Percentiles rank a stretch among this genome's conserved stretches.
Conservation (phyloP, 805 yeast species). For the Naumovozyma castellii region DNA sequence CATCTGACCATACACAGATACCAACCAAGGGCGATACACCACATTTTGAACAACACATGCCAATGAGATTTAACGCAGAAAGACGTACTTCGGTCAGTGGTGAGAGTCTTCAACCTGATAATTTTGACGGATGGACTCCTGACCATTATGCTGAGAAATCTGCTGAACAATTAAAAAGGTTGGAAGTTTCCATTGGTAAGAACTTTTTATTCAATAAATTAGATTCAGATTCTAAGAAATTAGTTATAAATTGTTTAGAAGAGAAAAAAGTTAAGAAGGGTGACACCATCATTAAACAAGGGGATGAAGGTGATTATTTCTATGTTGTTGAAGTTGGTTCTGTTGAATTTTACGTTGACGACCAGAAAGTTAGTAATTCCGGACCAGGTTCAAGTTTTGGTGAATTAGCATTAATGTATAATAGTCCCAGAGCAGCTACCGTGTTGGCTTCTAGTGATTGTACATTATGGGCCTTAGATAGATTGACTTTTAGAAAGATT, state of each 20-base stretch:
- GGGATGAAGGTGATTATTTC: constrained; percentile 21
- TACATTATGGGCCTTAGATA: constrained; percentile 85
- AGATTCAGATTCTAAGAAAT: constrained; percentile 64
- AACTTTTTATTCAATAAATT: constrained; percentile 80
- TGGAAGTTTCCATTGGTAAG: constrained; percentile 61
- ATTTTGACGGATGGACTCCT: constrained; percentile 71
- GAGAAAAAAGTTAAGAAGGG: constrained; percentile 55
- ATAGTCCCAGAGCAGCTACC: constrained; percentile 96
- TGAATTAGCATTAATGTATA: constrained; percentile 94
- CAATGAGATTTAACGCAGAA: constrained; percentile 54
- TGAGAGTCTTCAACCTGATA: constrained; percentile 72
- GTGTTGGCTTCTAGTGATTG: constrained; percentile 64
- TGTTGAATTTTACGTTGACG: constrained; percentile 70
- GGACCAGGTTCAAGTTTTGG: constrained; percentile 90
- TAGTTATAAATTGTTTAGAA: constrained; percentile 76
- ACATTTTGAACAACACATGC: not conserved
- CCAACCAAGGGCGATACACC: not conserved
- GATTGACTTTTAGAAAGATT: constrained; percentile 86
- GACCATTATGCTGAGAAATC: constrained; percentile 45
- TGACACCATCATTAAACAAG: constrained; percentile 34
- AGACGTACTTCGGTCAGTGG: constrained; percentile 89
- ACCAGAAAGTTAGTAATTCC: constrained; percentile 56
- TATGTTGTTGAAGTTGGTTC: constrained; percentile 38
- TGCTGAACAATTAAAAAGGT: constrained; percentile 53
- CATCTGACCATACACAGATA: not conserved